These are phyloP conservation scores for Biscogniauxia mediterranea DNA, from an alignment of 2,329 filamentous ascomycete species.

Conservation along the genomic window DNA sequence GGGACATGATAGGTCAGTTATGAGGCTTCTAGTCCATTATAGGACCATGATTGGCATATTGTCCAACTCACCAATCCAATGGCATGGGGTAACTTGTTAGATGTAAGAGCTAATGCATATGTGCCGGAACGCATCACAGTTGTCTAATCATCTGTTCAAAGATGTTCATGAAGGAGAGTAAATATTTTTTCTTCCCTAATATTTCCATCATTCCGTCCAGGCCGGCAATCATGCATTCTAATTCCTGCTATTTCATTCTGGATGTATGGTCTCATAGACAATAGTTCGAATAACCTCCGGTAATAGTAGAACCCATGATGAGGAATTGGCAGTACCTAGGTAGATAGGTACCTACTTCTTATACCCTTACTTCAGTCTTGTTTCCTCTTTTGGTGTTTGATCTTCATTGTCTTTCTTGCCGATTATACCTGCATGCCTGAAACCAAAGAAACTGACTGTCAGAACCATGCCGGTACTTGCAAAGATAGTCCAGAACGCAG, in stretches of 20 bases:
- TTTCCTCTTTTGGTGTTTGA: neutral
- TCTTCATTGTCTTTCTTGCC: conserved; percentile 42
- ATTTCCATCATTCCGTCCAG: neutral
- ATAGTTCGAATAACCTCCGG: neutral
- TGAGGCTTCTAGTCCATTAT: neutral
- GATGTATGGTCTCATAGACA: neutral
- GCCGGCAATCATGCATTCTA: neutral
- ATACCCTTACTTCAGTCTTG: neutral
- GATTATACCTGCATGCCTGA: conserved; percentile 46
- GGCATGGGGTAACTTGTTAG: neutral
- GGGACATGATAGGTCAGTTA: neutral
- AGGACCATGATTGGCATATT: neutral
- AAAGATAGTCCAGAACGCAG: conserved; percentile 54
- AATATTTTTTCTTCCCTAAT: neutral
- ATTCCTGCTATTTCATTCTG: neutral
- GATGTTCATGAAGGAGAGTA: neutral
- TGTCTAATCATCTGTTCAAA: neutral
- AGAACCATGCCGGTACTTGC: conserved; percentile 40
- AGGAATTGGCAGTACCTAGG: neutral
- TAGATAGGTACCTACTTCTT: neutral
- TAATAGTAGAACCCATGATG: neutral
- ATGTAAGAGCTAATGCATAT: neutral
- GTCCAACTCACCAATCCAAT: neutral
- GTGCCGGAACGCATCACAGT: neutral
- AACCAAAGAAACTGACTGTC: conserved; percentile 39